A percentile compares a stretch with the other conserved stretches of the same genome.
Conservation (phyloP, 768 basidiomycete genomes). For the Boletellus ananas region DNA sequence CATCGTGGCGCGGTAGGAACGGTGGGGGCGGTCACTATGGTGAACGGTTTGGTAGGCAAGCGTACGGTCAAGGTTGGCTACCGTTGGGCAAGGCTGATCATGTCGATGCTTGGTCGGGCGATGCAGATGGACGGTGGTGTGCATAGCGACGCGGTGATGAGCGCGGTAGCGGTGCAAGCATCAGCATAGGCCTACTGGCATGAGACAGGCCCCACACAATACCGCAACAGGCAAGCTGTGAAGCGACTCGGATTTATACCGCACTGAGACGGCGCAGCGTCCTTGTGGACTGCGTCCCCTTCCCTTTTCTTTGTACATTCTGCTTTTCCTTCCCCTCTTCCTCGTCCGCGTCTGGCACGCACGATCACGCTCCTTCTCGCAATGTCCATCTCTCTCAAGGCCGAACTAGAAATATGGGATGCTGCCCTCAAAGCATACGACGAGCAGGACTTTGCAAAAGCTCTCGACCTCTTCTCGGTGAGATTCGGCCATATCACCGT, state of each 20-base stretch:
- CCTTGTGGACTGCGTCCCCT: constrained; percentile 21
- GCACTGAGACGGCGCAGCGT: not conserved
- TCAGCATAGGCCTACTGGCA: no score
- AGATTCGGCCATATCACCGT: constrained; percentile 21
- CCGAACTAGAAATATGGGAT: constrained; percentile 82
- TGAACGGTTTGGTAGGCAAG: no score
- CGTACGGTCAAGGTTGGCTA: no score
- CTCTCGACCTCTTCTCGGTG: constrained; percentile 74
- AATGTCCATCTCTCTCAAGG: constrained; percentile 52
- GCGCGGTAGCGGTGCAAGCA: no score
- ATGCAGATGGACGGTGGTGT: no score
- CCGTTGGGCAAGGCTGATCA: no score
- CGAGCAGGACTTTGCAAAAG: constrained; percentile 70
- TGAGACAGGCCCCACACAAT: no score
- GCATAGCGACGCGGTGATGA: no score
- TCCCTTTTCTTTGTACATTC: not conserved
- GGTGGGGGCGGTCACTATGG: no score
- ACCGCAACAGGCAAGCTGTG: not conserved
- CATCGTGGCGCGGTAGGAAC: no score
- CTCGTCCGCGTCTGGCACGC: constrained; percentile 28
- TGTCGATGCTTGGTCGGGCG: no score
- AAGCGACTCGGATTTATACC: not conserved
- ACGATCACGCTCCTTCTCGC: constrained; percentile 1
- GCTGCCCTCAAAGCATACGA: constrained; percentile 89
- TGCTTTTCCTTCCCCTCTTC: not conserved